Base-by-base conservation (phyloP, 495 filamentous ascomycete genomes). In the Xylaria scruposa region DNA sequence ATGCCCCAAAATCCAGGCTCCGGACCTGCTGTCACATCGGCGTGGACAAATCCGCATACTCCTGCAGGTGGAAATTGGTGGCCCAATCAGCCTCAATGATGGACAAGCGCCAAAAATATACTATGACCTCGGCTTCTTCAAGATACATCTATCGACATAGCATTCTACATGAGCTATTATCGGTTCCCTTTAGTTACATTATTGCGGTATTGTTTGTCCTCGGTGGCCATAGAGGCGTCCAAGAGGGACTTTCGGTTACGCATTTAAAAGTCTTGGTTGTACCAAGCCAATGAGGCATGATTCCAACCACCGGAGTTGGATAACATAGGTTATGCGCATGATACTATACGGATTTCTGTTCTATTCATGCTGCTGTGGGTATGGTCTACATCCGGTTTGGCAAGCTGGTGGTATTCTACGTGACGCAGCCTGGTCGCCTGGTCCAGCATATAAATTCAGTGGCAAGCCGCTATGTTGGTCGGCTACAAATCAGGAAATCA, bases 1-100 rank as follows among this genome's bases (percentile, higher is more conserved):
- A 84, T 90, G 84, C 85, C 85, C 36, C 84, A 84, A 46, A 82
- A 79, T 67, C 76, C 80, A 10, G 76, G 79, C 1, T 74, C 75
- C 7, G 71, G 78, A 21, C 84, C 83, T 15, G 78, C 84, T 5
- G 82, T 81, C n/a, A 76, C 80, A 26, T 84, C 84, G 49, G 74
- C 78, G 15, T 85, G 84, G 84, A 80, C 81, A 33, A 82, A 82
- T 61, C 80, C 81, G 65, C 84, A 82, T 73, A 77, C 72, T 9
- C 64, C 72, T 21, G 74, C 80, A 47, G 77, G 79, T 12, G 76
- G 78, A 26, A 79, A 77, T 67, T 85, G 83, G 84, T 86, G 85
- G 85, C 58, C 81, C 0, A 83, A 84, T 68, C 81, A 83, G 76
- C 85, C 82, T 76, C 82, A 85, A 71, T 84, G 71, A 75, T 67